Conservation (phyloP, 345 rosid genomes). For the Gossypium turneri region DNA sequence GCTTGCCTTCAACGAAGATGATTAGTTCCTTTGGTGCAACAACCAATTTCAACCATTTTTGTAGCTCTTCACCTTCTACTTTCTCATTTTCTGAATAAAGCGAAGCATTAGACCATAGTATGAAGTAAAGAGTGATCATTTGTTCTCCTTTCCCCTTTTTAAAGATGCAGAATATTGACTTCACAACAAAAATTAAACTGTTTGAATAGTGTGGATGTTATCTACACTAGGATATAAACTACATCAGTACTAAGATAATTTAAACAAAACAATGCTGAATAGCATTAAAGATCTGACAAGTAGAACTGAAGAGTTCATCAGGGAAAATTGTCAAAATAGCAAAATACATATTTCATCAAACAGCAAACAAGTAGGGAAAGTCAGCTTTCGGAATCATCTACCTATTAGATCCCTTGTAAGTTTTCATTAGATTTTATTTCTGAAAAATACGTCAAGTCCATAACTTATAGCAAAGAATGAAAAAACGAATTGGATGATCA, state of each 20-base stretch:
- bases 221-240: not conserved
- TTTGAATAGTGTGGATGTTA: not conserved
- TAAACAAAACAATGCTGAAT: not conserved
- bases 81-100: slow-evolving; percentile 72
- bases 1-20: slow-evolving; percentile 53
- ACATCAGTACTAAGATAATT: not conserved
- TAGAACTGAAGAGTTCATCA: not conserved
- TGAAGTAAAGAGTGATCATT: not conserved
- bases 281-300: not conserved
- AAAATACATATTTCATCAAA: not conserved
- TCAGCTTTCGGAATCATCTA: not conserved
- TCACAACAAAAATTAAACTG: not conserved
- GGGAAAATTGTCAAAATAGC: not conserved
- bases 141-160: not conserved
- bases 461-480: not conserved
- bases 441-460: not conserved
- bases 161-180: not conserved
- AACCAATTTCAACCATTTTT: slow-evolving; percentile 76
- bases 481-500: not conserved
- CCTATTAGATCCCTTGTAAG: not conserved
- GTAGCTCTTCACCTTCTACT: slow-evolving; percentile 91
- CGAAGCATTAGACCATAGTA: slow-evolving; percentile 4
- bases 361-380: no score
- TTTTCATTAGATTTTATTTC: not conserved
- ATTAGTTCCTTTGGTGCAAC: slow-evolving; percentile 78